phyloP scores from a whole-genome alignment of 768 basidiomycete species.

The Mycena pura region DNA sequence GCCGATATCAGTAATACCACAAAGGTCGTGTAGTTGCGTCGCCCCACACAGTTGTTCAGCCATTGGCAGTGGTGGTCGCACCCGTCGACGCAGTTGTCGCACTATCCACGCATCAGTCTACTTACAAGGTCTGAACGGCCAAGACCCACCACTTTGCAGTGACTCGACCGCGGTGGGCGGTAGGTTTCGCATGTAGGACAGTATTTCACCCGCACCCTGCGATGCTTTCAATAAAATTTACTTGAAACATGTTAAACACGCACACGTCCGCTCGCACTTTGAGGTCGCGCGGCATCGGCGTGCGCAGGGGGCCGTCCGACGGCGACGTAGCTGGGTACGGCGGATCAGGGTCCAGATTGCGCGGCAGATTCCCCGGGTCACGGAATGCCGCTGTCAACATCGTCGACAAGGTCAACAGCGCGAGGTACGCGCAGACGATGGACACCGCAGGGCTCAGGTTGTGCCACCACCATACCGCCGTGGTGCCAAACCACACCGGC shows the following conservation, averaged over 20 bases:
- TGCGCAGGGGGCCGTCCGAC: conserved; percentile 65
- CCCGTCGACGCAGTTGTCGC: conserved; percentile 96
- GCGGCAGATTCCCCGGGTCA: conserved; percentile 90
- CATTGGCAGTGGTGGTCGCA: conserved; percentile 93
- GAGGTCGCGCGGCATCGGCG: conserved; percentile 82
- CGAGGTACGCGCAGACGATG: conserved; percentile 55
- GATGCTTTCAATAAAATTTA: neutral
- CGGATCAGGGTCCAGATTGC: conserved; percentile 85
- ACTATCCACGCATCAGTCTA: conserved; percentile 51
- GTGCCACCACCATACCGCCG: conserved; percentile 89
- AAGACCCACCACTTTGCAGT: conserved; percentile 88
- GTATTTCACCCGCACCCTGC: conserved; percentile 89
- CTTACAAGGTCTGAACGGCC: neutral
- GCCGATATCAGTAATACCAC: conserved; percentile 80
- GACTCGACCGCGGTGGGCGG: conserved; percentile 91
- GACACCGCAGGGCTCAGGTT: conserved; percentile 77
- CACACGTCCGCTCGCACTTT: conserved; percentile 80
- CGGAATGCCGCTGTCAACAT: conserved; percentile 83
- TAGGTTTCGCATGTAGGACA: conserved; percentile 94
- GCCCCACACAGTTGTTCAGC: conserved; percentile 96
- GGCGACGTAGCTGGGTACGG: conserved; percentile 71
- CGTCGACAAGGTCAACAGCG: conserved; percentile 69
- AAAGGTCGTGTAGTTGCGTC: conserved; percentile 95
- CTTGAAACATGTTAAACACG: conserved; percentile 38
- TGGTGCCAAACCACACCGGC: conserved; percentile 88